Evolutionary conservation across 106 monocot genomes (phyloP), one percentile per base, ranked within the genome.

Genomic region (Apostasia shenzhenica): DNA sequence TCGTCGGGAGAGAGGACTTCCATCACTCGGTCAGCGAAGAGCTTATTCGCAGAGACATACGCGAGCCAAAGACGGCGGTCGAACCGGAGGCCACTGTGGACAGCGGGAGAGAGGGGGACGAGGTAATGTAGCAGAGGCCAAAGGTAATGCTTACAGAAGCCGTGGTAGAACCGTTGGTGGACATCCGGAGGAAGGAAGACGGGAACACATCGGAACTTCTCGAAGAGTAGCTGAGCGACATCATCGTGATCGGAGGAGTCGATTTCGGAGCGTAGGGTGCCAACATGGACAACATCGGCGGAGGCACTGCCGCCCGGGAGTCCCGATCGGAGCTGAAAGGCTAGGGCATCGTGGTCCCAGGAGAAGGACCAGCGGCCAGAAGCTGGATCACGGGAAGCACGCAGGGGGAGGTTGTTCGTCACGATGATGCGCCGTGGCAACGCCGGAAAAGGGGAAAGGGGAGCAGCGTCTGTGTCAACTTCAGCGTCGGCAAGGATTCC

Each of bases 1-100:
- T 86, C 86, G 2, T 86, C 82, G 1, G 82, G 79, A 70, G 59
- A 82, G 57, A 86, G 76, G n/a, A 86, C 82, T 69, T 82, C 82
- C 2, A 86, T 54, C 38, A 82, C 80, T 52, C 71, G 73, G 46
- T 86, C 86, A 1, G 86, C 86, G 11, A 86, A 86, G 14, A 82
- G 73, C 71, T 77, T 86, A 73, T 82, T 86, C 1, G 73, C 86
- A 2, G 86, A 86, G 14, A 86, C 82, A 41, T 86, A 86, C 0
- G 82, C 82, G 38, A 77, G 86, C 86, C 86, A 86, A 2, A 86
- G 73, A 41, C 45, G 52, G 2, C 86, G 78, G 57, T 86, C 86
- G 8, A 86, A 86, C 5, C 86, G 75, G 40, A 79, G 79, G 38
- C 86, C 86, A 44, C 65, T 48, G 13, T 14, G 79, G 69, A 48